Conservation (phyloP, 306 rosid species). For the Corylus americana region DNA sequence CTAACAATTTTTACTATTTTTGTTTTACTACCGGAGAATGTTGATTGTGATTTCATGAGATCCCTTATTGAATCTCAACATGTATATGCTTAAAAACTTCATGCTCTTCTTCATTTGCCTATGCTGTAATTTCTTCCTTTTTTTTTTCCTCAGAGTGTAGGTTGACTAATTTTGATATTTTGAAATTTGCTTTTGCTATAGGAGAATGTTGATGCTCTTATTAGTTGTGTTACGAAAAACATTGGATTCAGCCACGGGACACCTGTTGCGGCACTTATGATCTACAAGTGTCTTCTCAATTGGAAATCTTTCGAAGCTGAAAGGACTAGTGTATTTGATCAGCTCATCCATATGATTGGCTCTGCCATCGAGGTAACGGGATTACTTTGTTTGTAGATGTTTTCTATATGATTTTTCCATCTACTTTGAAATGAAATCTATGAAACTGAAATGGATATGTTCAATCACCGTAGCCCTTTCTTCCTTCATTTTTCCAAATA, state of each 20-base stretch:
- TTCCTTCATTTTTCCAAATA: too few species aligned
- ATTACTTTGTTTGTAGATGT: constrained; percentile 16
- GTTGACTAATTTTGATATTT: constrained; percentile 21
- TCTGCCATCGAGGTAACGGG: constrained; percentile 85
- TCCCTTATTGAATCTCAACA: too few species aligned
- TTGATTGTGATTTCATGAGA: too few species aligned
- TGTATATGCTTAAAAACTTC: too few species aligned
- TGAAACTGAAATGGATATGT: too few species aligned
- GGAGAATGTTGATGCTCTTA: constrained; percentile 94
- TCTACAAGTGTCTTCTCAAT: constrained; percentile 94
- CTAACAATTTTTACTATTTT: too few species aligned
- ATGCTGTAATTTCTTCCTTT: not conserved
- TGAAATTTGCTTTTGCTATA: constrained; percentile 32
- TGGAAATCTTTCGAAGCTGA: constrained; percentile 99
- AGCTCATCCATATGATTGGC: constrained; percentile 98
- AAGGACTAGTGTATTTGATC: constrained; percentile 97
- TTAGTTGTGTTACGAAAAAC: constrained; percentile 78
- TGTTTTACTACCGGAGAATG: too few species aligned
- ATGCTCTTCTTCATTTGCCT: too few species aligned
- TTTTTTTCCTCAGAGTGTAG: not conserved
- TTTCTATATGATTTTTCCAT: not conserved
- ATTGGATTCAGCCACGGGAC: constrained; percentile 87
- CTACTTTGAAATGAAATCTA: too few species aligned
- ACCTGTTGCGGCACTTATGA: constrained; percentile 95
- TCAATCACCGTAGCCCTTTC: too few species aligned